Base-by-base conservation (phyloP, 345 rosid genomes). In the Melastoma malabathricum region DNA sequence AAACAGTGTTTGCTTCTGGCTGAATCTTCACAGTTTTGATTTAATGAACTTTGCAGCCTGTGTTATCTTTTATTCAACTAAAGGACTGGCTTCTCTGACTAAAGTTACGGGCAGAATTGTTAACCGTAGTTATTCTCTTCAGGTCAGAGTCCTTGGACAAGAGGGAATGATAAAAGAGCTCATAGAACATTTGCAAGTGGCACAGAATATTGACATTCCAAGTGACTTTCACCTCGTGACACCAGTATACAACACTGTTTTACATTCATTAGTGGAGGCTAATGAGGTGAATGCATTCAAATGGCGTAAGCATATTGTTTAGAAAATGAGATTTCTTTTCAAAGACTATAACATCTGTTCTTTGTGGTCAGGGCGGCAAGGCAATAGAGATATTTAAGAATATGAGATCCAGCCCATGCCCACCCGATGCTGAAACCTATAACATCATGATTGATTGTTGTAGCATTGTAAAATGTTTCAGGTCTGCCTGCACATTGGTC, bases 131-230 rank as follows among this genome's bases (percentile, higher is more conserved):
- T 57, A 10, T 50, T 34, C 22, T 63, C 55, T 59, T 59, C 72
- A 90, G 96, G 74, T 90, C 47, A 74, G 65, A 71, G 93, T 80
- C 25, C 77, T 84, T 46, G 93, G 95, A 60, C 59, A 70, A 47
- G 98, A 78, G 71, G 96, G 84, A 54, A 75, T 87, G 95, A 69
- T 66, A 60, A 63, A 57, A 45, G 81, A 84, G 68, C 64, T 84
- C 66, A 58, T 84, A 45, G 68, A 58, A 14, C 68, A 71, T 72
- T 68, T 89, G 31, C 71, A 51, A 15, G 49, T 19, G 53, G 83
- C 80, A 34, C 84, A 81, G 61, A 68, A 64, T 54, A 67, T 68
- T 54, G 72, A 71, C 54, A 23, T 6, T 65, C 62, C 41, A 13
- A 59, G 38, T 20, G 56, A 77, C 50, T 63, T n/a, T 57, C 59